Conservation (phyloP, 495 filamentous ascomycete species). For the Umbilicaria muhlenbergii region DNA sequence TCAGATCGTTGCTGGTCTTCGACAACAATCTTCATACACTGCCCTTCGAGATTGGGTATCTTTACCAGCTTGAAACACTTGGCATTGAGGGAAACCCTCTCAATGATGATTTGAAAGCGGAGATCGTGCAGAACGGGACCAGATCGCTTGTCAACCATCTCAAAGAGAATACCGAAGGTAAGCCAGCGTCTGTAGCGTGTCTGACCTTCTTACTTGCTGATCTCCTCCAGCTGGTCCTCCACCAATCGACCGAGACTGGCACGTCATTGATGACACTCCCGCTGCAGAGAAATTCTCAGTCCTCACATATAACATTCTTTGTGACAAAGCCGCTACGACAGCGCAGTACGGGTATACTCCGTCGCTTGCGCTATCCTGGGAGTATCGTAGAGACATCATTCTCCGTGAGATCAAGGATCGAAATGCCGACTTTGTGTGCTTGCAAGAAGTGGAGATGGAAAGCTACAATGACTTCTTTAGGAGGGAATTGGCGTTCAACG, state of each 20-base stretch:
- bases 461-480: constrained; percentile 82
- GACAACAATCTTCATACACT: constrained; percentile 75
- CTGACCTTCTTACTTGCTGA: neutral
- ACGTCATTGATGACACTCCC: constrained; percentile 45
- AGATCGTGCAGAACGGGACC: constrained; percentile 73
- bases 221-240: constrained; percentile 43
- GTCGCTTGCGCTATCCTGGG: constrained; percentile 62
- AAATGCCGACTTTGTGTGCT: constrained; percentile 73
- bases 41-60: constrained; percentile 72
- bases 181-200: constrained; percentile 10
- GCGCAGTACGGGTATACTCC: constrained; percentile 81
- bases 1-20: constrained; percentile 66
- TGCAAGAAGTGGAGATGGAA: constrained; percentile 85
- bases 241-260: constrained; percentile 57
- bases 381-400: constrained; percentile 67
- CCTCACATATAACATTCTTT: constrained; percentile 86
- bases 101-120: constrained; percentile 51
- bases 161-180: constrained; percentile 70
- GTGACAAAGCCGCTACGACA: constrained; percentile 75
- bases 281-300: constrained; percentile 53
- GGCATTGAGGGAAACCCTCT: constrained; percentile 88
- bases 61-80: constrained; percentile 73
- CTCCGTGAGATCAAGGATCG: constrained; percentile 64
- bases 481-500: constrained; percentile 60
- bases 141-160: constrained; percentile 68